phyloP scores from a whole-genome alignment of 2,329 filamentous ascomycete genomes.

The Ascochyta viciae-villosae region DNA sequence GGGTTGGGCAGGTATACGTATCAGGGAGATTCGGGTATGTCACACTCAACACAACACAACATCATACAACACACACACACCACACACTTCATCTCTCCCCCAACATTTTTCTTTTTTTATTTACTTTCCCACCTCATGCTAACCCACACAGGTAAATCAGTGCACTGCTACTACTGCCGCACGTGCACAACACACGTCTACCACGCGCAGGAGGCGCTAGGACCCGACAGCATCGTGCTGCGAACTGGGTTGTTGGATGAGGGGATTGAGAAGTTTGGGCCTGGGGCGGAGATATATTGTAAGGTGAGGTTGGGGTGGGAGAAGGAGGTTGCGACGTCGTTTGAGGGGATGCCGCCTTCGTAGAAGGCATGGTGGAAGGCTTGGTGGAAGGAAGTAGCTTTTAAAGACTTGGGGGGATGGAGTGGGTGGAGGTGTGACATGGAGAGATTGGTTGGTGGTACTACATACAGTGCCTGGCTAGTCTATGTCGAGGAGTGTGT shows the following conservation, averaged over 20 bases:
- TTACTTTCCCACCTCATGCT: not conserved
- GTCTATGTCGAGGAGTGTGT: constrained; percentile 58
- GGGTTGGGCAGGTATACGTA: constrained; percentile 61
- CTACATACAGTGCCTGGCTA: constrained; percentile 14
- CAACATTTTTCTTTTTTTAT: not conserved
- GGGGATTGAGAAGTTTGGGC: constrained; percentile 56
- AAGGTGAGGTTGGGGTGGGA: constrained; percentile 61
- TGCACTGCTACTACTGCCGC: constrained; percentile 65
- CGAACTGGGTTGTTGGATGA: constrained; percentile 59
- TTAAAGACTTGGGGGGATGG: too few species aligned
- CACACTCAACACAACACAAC: too few species aligned
- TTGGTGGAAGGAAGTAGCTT: too few species aligned
- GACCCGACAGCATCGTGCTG: constrained; percentile 59
- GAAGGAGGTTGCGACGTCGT: constrained; percentile 55
- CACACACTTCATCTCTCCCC: not conserved
- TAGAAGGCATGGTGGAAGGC: constrained; percentile 1
- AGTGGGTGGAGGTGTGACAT: not conserved
- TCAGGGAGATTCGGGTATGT: constrained; percentile 60
- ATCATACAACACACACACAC: too few species aligned
- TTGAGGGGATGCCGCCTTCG: constrained; percentile 51
- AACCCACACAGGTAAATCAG: constrained; percentile 54
- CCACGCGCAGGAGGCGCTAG: constrained; percentile 62
- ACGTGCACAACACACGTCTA: constrained; percentile 64
- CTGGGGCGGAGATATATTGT: constrained; percentile 62
- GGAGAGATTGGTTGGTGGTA: too few species aligned